Percentiles rank a stretch among this genome's conserved stretches.
Conservation (phyloP, 495 filamentous ascomycete species). For the Podospora bellae-mahoneyi region DNA sequence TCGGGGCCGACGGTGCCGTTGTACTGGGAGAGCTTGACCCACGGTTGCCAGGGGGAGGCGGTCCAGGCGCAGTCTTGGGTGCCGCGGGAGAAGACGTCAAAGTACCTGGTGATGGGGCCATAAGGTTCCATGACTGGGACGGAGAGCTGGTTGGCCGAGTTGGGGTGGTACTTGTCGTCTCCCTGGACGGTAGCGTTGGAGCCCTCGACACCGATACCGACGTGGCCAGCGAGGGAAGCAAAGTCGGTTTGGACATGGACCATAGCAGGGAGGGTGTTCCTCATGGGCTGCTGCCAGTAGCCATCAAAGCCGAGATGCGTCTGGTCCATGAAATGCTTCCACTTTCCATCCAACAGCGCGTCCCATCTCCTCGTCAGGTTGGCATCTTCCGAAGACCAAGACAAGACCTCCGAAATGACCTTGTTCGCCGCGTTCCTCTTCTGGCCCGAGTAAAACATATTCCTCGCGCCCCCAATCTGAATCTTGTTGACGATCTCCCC, state of each 20-base stretch:
- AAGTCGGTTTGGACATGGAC: conserved; percentile 55
- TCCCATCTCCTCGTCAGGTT: conserved; percentile 61
- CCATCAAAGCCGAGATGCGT: conserved; percentile 52
- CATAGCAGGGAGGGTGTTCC: conserved; percentile 61
- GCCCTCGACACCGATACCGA: conserved; percentile 64
- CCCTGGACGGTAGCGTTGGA: conserved; percentile 63
- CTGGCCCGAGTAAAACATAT: conserved; percentile 61
- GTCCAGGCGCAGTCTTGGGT: conserved; percentile 56
- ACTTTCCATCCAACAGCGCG: conserved; percentile 62
- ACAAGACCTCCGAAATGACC: conserved; percentile 56
- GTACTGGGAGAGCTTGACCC: conserved; percentile 55
- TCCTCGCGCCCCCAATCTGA: conserved; percentile 57
- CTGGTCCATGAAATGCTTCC: conserved; percentile 70
- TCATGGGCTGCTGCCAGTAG: conserved; percentile 69
- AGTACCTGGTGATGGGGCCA: conserved; percentile 56
- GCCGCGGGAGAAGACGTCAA: conserved; percentile 66
- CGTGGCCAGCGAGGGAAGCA: conserved; percentile 56
- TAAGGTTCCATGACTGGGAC: conserved; percentile 62
- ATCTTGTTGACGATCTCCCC: conserved; percentile 61
- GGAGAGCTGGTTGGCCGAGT: conserved; percentile 52
- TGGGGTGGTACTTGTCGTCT: conserved; percentile 61
- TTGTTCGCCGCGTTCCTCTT: conserved; percentile 63
- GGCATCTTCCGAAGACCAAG: conserved; percentile 58
- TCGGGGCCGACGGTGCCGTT: conserved; percentile 53
- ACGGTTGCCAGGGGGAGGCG: conserved; percentile 48